phyloP scores from a whole-genome alignment of 148 eudicot species.

The Chenopodium formosanum region DNA sequence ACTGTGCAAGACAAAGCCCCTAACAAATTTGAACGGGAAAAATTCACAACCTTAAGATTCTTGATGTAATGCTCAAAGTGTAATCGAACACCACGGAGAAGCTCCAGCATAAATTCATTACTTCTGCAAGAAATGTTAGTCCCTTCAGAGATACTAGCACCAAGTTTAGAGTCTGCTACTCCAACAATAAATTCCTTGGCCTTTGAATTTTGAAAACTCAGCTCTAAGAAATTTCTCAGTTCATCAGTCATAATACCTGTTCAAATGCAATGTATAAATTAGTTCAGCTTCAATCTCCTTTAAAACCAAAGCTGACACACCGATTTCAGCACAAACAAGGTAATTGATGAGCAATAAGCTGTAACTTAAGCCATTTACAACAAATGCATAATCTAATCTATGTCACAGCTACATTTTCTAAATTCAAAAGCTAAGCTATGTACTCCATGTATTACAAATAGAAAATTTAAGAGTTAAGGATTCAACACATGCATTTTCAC shows the following conservation, averaged over 20 bases:
- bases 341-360: neutral
- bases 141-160: slow-evolving; percentile 69
- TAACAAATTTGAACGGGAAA: neutral
- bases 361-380: neutral
- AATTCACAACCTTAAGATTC: slow-evolving; percentile 70
- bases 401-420: neutral
- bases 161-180: slow-evolving; percentile 78
- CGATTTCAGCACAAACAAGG: neutral
- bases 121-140: slow-evolving; percentile 83
- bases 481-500: neutral
- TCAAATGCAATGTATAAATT: neutral
- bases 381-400: neutral
- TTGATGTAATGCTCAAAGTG: slow-evolving; percentile 76
- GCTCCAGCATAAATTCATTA: slow-evolving; percentile 80
- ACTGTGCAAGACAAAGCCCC: neutral
- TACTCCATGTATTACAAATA: too few species aligned
- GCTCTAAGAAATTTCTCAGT: slow-evolving; percentile 71
- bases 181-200: slow-evolving; percentile 75
- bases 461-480: too few species aligned
- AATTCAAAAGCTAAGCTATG: neutral
- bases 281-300: neutral
- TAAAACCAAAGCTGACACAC: neutral
- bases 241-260: slow-evolving; percentile 91
- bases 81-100: slow-evolving; percentile 88
- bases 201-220: slow-evolving; percentile 54